A percentile compares a stretch with the other conserved stretches of the same genome.
Conservation (phyloP, 2,329 filamentous ascomycete genomes). For the Fusarium stilboides region DNA sequence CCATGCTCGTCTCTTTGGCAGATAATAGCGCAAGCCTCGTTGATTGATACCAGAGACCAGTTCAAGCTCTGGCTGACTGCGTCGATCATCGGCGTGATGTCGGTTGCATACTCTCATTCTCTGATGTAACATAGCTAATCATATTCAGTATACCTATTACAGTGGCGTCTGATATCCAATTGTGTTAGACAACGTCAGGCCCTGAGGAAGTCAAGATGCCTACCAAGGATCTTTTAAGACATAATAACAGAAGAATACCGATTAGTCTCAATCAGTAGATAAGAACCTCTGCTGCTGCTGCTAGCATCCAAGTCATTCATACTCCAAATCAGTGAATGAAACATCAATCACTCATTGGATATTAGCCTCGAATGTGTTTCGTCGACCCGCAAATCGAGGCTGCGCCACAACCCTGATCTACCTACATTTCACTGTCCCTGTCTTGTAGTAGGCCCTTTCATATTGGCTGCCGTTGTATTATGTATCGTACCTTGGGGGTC, state of each 20-base stretch:
- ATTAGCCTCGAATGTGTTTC: constrained; percentile 14
- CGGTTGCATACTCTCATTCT: not conserved
- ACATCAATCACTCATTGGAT: not conserved
- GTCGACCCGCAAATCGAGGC: constrained; percentile 1
- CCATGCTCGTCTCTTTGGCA: not conserved
- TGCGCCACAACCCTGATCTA: constrained; percentile 32
- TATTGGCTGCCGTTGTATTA: constrained; percentile 24
- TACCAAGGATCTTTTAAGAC: not conserved
- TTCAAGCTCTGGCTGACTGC: constrained; percentile 6
- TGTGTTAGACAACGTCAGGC: not conserved
- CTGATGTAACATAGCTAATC: not conserved
- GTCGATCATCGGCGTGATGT: constrained; percentile 3
- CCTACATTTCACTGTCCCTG: not conserved
- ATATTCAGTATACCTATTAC: too few species aligned
- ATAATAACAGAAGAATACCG: not conserved
- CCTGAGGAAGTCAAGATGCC: not conserved
- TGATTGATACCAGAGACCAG: constrained; percentile 1
- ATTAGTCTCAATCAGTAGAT: not conserved
- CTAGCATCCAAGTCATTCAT: not conserved
- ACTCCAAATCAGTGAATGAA: not conserved
- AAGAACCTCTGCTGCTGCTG: too few species aligned
- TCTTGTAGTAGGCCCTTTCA: constrained; percentile 20
- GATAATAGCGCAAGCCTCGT: not conserved
- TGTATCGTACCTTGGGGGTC: not conserved
- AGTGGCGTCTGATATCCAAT: not conserved